Evolutionary conservation across 768 basidiomycete species (phyloP).

Genomic region (Boletus reticuloceps): DNA sequence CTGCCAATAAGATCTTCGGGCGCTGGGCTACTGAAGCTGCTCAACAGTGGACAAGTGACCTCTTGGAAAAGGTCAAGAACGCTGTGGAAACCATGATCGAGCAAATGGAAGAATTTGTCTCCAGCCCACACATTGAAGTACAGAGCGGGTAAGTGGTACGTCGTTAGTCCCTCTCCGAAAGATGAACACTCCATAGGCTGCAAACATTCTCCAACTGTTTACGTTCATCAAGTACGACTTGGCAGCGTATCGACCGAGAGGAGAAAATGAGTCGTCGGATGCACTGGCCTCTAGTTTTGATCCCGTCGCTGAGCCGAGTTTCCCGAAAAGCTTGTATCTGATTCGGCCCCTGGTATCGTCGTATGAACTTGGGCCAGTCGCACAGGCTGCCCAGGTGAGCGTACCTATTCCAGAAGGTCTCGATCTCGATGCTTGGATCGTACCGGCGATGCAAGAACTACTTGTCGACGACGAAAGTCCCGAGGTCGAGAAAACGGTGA

Average conservation of each 20-base stretch:
- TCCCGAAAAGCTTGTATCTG: conserved; percentile 88
- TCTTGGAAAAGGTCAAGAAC: conserved; percentile 59
- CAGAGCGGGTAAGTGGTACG: conserved; percentile 77
- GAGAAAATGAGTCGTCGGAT: conserved; percentile 36
- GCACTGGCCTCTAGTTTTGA: conserved; percentile 39
- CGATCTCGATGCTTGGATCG: conserved; percentile 84
- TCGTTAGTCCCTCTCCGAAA: not conserved
- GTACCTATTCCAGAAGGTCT: conserved; percentile 82
- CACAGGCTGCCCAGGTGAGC: conserved; percentile 71
- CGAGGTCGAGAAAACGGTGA: conserved; percentile 40
- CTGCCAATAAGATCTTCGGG: conserved; percentile 84
- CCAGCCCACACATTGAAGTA: conserved; percentile 76
- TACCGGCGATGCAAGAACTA: conserved; percentile 50
- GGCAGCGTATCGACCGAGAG: conserved; percentile 46
- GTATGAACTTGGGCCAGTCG: conserved; percentile 87
- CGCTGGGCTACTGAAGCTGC: conserved; percentile 78
- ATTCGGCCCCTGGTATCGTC: conserved; percentile 73
- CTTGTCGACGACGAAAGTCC: conserved; percentile 31
- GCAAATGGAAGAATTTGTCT: conserved; percentile 57
- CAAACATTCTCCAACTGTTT: conserved; percentile 73
- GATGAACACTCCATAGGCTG: conserved; percentile 51
- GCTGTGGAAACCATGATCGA: conserved; percentile 61
- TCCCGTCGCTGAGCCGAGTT: conserved; percentile 41
- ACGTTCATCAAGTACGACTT: conserved; percentile 76
- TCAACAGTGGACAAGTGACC: conserved; percentile 71